phyloP scores from a whole-genome alignment of 202 grass and related monocot genomes.

The Carex sylvatica region DNA sequence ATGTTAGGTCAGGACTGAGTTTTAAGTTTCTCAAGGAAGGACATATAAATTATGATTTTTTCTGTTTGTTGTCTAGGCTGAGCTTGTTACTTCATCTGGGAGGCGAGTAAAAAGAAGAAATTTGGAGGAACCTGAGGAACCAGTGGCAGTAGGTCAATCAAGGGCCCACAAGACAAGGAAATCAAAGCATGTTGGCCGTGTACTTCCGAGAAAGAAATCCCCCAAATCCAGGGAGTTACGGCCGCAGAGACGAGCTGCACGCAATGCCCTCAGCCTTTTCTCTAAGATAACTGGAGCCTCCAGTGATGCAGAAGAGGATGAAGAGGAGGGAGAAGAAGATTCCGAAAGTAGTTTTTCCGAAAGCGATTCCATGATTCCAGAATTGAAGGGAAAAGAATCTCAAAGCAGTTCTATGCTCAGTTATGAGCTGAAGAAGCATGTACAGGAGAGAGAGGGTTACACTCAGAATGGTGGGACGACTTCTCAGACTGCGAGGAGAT shows the following conservation, averaged over 20 bases:
- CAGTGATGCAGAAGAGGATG: constrained; percentile 70
- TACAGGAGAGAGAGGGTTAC: constrained; percentile 44
- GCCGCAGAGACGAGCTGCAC: constrained; percentile 78
- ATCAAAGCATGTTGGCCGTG: constrained; percentile 47
- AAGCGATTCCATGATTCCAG: constrained; percentile 27
- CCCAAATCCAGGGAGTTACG: constrained; percentile 66
- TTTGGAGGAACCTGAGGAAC: constrained; percentile 62
- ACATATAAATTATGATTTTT: constrained; percentile 24
- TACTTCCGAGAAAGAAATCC: constrained; percentile 57
- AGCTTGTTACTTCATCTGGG: constrained; percentile 82
- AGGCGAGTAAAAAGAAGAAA: constrained; percentile 81
- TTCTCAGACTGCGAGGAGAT: constrained; percentile 49
- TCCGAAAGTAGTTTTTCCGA: constrained; percentile 54
- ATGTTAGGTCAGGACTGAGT: background rate
- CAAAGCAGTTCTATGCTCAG: constrained; percentile 14
- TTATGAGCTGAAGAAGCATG: constrained; percentile 17
- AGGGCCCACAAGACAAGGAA: constrained; percentile 56
- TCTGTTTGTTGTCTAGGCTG: constrained; percentile 44
- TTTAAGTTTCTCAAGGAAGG: background rate
- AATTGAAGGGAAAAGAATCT: constrained; percentile 8
- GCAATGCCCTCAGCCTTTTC: constrained; percentile 68
- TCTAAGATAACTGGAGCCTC: constrained; percentile 76
- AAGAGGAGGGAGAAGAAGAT: constrained; percentile 50
- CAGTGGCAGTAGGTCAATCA: constrained; percentile 38
- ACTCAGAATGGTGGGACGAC: constrained; percentile 49